Conservation (phyloP, 768 basidiomycete genomes). For the Phanerochaete sordida region DNA sequence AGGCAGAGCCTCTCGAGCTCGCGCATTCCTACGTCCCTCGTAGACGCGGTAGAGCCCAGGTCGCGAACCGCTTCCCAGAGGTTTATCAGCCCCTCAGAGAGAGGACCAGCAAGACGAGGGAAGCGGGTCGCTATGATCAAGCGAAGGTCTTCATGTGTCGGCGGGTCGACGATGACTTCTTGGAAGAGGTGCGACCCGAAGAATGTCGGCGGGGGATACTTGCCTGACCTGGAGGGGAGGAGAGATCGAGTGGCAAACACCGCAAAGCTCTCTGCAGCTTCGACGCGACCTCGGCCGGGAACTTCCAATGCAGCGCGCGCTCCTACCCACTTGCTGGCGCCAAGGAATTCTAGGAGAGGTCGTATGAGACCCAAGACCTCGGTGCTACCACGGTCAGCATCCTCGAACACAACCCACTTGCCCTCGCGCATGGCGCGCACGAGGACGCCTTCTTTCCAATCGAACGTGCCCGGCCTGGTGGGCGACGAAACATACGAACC, state of each 20-base stretch:
- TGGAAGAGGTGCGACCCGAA: slow-evolving; percentile 83
- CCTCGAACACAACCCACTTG: slow-evolving; percentile 89
- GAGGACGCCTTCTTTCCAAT: slow-evolving; percentile 94
- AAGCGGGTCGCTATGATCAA: slow-evolving; percentile 69
- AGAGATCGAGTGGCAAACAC: slow-evolving; percentile 87
- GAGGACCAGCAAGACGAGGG: slow-evolving; percentile 48
- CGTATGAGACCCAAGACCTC: slow-evolving; percentile 89
- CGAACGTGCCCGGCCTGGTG: slow-evolving; percentile 80
- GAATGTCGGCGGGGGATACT: slow-evolving; percentile 62
- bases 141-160: slow-evolving; percentile 62
- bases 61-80: slow-evolving; percentile 65
- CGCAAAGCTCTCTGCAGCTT: slow-evolving; percentile 76
- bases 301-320: slow-evolving; percentile 64
- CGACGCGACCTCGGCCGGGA: slow-evolving; percentile 69
- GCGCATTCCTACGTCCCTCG: slow-evolving; percentile 65
- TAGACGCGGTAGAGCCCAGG: slow-evolving; percentile 48
- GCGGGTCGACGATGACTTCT: slow-evolving; percentile 62
- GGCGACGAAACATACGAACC: slow-evolving; percentile 92
- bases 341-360: slow-evolving; percentile 74
- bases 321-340: slow-evolving; percentile 72
- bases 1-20: slow-evolving; percentile 84
- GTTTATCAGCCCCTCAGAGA: slow-evolving; percentile 50
- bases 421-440: slow-evolving; percentile 88
- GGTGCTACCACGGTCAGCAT: slow-evolving; percentile 85
- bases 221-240: slow-evolving; percentile 40